Conservation (phyloP, 768 basidiomycete species). For the Auriscalpium microsporum region DNA sequence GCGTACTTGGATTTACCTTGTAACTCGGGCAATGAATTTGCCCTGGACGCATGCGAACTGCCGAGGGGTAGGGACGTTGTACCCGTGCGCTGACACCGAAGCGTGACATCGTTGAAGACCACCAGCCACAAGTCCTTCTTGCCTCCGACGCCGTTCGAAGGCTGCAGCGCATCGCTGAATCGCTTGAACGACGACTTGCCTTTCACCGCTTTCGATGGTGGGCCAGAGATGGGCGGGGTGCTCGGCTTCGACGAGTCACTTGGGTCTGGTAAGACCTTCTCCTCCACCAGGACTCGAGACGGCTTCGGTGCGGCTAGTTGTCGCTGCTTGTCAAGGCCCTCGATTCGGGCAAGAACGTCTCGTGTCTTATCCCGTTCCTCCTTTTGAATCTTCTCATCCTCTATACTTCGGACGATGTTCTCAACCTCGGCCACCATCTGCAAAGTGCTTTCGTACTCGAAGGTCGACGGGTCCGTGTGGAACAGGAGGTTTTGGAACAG, state of each 20-base stretch:
- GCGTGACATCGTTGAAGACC: slow-evolving; percentile 89
- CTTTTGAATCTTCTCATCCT: slow-evolving; percentile 96
- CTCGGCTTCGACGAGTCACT: slow-evolving; percentile 15
- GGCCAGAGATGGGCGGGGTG: slow-evolving; percentile 28
- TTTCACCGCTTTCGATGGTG: slow-evolving; percentile 49
- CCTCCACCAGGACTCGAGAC: slow-evolving; percentile 79
- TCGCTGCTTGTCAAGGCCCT: slow-evolving; percentile 89
- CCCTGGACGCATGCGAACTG: slow-evolving; percentile 54
- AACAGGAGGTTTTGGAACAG: slow-evolving; percentile 96
- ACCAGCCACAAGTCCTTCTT: slow-evolving; percentile 94
- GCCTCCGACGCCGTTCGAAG: slow-evolving; percentile 41
- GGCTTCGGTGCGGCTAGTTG: slow-evolving; percentile 89
- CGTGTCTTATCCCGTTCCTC: slow-evolving; percentile 94
- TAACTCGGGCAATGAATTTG: slow-evolving; percentile 75
- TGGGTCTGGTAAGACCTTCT: slow-evolving; percentile 43
- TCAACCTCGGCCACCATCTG: slow-evolving; percentile 98
- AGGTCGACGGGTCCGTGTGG: slow-evolving; percentile 94
- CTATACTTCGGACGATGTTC: slow-evolving; percentile 90
- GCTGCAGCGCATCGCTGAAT: slow-evolving; percentile 78
- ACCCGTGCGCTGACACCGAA: slow-evolving; percentile 86
- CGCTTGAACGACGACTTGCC: slow-evolving; percentile 85
- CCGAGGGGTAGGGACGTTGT: slow-evolving; percentile 78
- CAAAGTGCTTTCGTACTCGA: slow-evolving; percentile 93
- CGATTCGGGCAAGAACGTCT: slow-evolving; percentile 92
- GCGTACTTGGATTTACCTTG: slow-evolving; percentile 81